A percentile compares a stretch with the other conserved stretches of the same genome.
These are phyloP conservation scores for Anthoceros angustus DNA, from an alignment of 225 moss, liverwort and hornwort genomes.

Conservation along the genomic window DNA sequence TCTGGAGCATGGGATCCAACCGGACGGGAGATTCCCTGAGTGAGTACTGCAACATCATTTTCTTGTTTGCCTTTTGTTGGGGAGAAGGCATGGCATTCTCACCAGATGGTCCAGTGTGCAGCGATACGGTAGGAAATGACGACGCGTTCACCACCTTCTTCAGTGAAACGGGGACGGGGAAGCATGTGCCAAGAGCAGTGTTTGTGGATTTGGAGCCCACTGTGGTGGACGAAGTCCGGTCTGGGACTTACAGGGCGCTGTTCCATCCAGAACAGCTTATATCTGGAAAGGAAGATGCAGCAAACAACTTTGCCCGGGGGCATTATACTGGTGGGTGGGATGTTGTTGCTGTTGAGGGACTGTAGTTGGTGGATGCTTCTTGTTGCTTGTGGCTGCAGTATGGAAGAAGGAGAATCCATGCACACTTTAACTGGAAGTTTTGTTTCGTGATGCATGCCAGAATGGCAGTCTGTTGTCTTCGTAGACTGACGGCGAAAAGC, in stretches of 20 bases:
- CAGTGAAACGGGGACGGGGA: neutral
- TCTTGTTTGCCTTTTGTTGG: neutral
- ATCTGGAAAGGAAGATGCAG: constrained; percentile 1
- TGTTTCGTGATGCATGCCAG: too few species aligned
- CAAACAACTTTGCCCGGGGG: neutral
- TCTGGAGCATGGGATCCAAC: constrained; percentile 2
- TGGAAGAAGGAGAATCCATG: too few species aligned
- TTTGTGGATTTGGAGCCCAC: constrained; percentile 1
- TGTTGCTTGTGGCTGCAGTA: too few species aligned
- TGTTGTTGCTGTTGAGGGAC: too few species aligned
- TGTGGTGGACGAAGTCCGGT: constrained; percentile 4
- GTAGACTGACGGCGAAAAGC: too few species aligned
- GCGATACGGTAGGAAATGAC: neutral
- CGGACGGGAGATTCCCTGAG: neutral
- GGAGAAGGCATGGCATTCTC: neutral
- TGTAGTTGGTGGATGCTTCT: too few species aligned
- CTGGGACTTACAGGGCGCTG: neutral
- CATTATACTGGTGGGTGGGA: neutral
- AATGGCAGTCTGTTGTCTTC: too few species aligned
- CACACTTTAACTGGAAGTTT: too few species aligned
- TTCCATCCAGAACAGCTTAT: neutral
- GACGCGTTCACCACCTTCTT: neutral
- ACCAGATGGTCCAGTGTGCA: neutral
- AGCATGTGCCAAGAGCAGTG: neutral
- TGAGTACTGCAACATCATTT: neutral